Evolutionary conservation across 2,329 filamentous ascomycete species (phyloP).

Genomic region (Fusarium pseudocircinatum): DNA sequence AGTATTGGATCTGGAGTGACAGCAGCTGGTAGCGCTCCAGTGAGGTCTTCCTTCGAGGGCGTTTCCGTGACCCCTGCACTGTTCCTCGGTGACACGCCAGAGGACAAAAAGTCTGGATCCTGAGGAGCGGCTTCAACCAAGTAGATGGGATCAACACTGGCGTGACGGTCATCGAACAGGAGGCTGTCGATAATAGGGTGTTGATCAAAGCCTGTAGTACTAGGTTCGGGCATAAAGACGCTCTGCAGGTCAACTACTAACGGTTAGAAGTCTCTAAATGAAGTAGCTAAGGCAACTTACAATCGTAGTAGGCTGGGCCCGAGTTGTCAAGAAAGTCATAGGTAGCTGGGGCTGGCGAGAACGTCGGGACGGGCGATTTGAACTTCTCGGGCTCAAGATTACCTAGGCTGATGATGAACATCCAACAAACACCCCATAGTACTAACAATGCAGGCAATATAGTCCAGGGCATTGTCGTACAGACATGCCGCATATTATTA

Average conservation of each 20-base stretch:
- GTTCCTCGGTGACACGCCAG: fast-evolving
- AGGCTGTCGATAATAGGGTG: neutral
- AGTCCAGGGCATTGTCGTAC: neutral
- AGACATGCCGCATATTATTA: neutral
- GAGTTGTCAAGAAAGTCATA: fast-evolving
- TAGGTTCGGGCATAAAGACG: neutral
- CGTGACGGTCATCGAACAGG: neutral
- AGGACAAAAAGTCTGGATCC: neutral
- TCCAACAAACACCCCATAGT: neutral
- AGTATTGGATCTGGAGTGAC: neutral
- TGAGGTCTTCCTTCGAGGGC: neutral
- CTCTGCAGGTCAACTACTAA: neutral
- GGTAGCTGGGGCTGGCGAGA: neutral
- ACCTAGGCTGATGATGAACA: neutral
- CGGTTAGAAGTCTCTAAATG: fast-evolving
- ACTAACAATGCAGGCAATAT: neutral
- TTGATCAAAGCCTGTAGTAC: neutral
- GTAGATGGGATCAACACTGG: neutral
- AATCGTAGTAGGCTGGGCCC: neutral
- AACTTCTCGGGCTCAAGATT: neutral
- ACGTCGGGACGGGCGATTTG: neutral
- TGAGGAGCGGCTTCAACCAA: neutral
- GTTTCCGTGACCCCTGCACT: neutral
- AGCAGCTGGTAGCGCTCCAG: no score
- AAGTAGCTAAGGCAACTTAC: fast-evolving